These are phyloP conservation scores for Cyberlindnera bimundalis DNA, from an alignment of 805 yeast genomes.

Conservation along the genomic window DNA sequence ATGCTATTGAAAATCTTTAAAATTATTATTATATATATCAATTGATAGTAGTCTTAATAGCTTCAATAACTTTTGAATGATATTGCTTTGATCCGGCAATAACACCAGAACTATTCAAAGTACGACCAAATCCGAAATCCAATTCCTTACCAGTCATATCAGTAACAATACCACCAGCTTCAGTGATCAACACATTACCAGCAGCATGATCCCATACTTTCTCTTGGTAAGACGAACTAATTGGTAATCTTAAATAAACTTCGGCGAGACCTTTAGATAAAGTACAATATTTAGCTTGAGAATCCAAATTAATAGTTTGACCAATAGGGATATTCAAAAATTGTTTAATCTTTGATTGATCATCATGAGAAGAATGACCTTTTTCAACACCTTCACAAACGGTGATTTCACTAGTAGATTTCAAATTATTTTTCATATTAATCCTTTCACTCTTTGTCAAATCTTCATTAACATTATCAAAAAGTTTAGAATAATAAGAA, in stretches of 20 bases:
- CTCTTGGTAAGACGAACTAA: slow-evolving; percentile 71
- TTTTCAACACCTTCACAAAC: slow-evolving; percentile 94
- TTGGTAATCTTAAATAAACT: slow-evolving; percentile 85
- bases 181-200: slow-evolving; percentile 80
- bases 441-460: slow-evolving; percentile 35
- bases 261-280: slow-evolving; percentile 91
- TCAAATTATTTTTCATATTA: slow-evolving; percentile 46
- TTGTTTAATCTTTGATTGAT: slow-evolving; percentile 72
- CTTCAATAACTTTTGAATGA: slow-evolving; percentile 30
- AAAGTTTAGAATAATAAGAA: slow-evolving; percentile 44
- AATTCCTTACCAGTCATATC: slow-evolving; percentile 75
- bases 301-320: slow-evolving; percentile 77
- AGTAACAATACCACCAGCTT: slow-evolving; percentile 88
- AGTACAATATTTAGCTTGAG: slow-evolving; percentile 94
- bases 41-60: slow-evolving; percentile 19
- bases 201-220: slow-evolving; percentile 99
- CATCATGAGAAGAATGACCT: slow-evolving; percentile 89
- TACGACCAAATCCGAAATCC: slow-evolving; percentile 84
- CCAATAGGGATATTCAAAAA: slow-evolving; percentile 54
- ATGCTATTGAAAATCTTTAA: slow-evolving; percentile 14
- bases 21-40: background rate
- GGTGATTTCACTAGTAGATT: slow-evolving; percentile 46
- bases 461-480: slow-evolving; percentile 36
- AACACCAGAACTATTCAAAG: slow-evolving; percentile 81
- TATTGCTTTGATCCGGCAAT: slow-evolving; percentile 60